These are phyloP conservation scores for Microbotryum violaceum DNA, from an alignment of 1,284 basidiomycete genomes.

Conservation along the genomic window DNA sequence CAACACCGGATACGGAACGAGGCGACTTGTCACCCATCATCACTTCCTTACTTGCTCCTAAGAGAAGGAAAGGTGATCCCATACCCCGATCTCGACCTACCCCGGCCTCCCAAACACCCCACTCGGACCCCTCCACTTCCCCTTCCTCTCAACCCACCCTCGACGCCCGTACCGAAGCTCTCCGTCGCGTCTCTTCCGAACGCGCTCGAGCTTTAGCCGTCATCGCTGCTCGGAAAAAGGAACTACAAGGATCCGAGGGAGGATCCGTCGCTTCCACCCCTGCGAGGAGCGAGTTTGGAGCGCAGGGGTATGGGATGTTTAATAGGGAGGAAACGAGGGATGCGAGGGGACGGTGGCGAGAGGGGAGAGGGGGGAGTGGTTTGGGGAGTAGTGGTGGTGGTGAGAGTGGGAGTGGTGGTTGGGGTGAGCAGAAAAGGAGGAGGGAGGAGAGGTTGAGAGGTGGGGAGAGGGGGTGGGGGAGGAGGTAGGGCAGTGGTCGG, in stretches of 20 bases:
- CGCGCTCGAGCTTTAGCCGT: slow-evolving; percentile 23
- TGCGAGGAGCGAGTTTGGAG: slow-evolving; percentile 11
- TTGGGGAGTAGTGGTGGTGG: neutral
- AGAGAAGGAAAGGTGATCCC: slow-evolving; percentile 4
- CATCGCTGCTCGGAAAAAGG: slow-evolving; percentile 12
- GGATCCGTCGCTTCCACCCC: neutral
- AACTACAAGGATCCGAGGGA: neutral
- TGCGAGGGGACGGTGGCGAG: slow-evolving; percentile 7
- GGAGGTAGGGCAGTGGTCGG: too few relatives aligned
- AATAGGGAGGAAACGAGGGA: slow-evolving; percentile 16
- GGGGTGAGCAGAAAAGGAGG: too few relatives aligned
- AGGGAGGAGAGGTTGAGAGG: too few relatives aligned
- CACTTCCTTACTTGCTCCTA: slow-evolving; percentile 13
- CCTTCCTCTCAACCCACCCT: too few relatives aligned
- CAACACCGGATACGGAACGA: neutral
- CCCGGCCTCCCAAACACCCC: too few relatives aligned
- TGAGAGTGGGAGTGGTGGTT: too few relatives aligned
- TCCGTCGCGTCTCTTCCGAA: slow-evolving; percentile 16
- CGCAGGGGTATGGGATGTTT: slow-evolving; percentile 21
- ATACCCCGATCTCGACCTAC: slow-evolving; percentile 4
- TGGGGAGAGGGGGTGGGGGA: too few relatives aligned
- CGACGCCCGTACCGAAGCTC: slow-evolving; percentile 17
- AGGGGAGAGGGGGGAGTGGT: neutral
- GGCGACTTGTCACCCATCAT: slow-evolving; percentile 16
- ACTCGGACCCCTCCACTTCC: neutral